Evolutionary conservation across 805 yeast genomes (phyloP).

Genomic region (Lachancea meyersii): DNA sequence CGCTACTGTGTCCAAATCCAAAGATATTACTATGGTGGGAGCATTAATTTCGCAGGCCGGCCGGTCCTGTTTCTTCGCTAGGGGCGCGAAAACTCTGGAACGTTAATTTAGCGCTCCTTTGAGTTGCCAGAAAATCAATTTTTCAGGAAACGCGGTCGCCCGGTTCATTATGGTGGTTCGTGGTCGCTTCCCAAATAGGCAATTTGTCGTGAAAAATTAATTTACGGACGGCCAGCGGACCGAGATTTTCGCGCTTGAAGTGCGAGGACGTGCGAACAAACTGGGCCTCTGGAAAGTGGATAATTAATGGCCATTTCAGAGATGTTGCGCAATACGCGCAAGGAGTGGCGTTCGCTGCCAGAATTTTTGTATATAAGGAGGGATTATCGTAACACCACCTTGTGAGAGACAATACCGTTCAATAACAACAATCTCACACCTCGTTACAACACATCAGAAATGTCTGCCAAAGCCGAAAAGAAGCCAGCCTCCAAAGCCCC

Average conservation of each 20-base stretch:
- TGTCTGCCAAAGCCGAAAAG: constrained; percentile 28
- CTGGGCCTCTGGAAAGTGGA: constrained; percentile 5
- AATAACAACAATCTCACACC: no score
- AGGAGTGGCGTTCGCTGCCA: background rate
- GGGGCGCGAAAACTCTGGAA: constrained; percentile 28
- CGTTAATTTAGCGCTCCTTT: constrained; percentile 17
- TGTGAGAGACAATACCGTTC: no score
- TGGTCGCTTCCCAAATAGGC: constrained; percentile 22
- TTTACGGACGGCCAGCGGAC: constrained; percentile 9
- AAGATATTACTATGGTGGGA: no score
- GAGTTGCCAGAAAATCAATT: constrained; percentile 17
- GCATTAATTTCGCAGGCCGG: background rate
- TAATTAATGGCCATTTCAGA: background rate
- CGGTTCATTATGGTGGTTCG: constrained; percentile 23
- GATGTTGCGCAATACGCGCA: background rate
- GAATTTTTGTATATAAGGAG: constrained; percentile 5
- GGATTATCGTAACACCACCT: no score
- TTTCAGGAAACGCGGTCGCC: constrained; percentile 14
- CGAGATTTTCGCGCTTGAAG: constrained; percentile 9
- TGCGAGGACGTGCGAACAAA: constrained; percentile 2
- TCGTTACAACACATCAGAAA: background rate
- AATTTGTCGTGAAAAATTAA: constrained; percentile 11
- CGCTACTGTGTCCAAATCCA: no score
- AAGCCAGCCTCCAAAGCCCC: constrained; percentile 88
- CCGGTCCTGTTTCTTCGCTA: constrained; percentile 18